These are phyloP conservation scores for Colletotrichum zoysiae DNA, from an alignment of 2,329 filamentous ascomycete species.

Conservation along the genomic window DNA sequence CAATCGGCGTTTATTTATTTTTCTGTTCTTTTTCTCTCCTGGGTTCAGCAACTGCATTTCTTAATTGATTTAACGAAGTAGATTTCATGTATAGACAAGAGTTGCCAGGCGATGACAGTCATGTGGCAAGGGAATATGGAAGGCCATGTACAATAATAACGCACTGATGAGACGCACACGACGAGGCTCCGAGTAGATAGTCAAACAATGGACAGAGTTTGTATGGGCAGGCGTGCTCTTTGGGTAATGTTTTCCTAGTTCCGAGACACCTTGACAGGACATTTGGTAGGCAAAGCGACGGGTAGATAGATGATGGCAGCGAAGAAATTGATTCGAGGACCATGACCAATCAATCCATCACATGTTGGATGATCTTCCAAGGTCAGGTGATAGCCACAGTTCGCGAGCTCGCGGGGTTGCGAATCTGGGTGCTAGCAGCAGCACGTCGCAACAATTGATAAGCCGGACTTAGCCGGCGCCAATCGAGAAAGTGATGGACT, in stretches of 20 bases:
- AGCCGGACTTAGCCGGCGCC: constrained; percentile 1
- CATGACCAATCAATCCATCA: background rate
- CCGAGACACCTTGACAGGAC: background rate
- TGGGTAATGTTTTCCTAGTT: background rate
- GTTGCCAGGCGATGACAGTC: constrained; percentile 2
- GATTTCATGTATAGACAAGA: constrained; percentile 1
- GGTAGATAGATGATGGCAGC: background rate
- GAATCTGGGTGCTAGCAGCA: background rate
- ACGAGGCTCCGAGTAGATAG: constrained; percentile 26
- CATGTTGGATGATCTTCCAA: background rate
- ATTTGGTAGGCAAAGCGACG: background rate
- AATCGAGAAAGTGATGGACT: background rate
- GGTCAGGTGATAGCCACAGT: background rate
- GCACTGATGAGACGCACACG: constrained; percentile 14
- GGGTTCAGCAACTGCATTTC: constrained; percentile 27
- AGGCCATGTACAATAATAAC: constrained; percentile 30
- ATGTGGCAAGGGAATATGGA: background rate
- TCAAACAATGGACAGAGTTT: background rate
- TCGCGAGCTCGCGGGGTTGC: background rate
- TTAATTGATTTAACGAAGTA: background rate
- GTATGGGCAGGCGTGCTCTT: background rate
- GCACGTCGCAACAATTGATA: background rate
- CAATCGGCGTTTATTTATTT: constrained; percentile 13
- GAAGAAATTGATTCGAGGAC: background rate
- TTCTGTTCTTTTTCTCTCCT: background rate